phyloP scores from a whole-genome alignment of 78 protist species.

The Cyanophora paradoxa region DNA sequence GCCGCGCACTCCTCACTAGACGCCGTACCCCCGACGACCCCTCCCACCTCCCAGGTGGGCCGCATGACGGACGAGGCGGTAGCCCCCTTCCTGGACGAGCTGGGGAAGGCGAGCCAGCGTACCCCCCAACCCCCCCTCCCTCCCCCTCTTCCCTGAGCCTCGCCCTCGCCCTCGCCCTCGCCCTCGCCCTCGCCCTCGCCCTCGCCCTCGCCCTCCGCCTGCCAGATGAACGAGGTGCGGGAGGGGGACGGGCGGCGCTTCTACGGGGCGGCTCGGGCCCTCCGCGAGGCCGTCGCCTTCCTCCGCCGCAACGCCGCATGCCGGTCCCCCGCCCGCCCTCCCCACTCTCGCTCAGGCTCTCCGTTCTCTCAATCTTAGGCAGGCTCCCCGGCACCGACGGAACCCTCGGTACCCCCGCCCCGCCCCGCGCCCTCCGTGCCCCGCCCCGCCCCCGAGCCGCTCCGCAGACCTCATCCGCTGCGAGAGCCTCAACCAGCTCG shows the following conservation, averaged over 20 bases:
- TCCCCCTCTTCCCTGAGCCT: too few relatives aligned
- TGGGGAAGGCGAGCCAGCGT: slow-evolving; percentile 28
- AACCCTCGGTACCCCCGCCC: too few relatives aligned
- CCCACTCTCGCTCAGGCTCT: too few relatives aligned
- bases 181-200: too few relatives aligned
- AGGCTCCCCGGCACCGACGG: too few relatives aligned
- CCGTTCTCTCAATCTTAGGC: too few relatives aligned
- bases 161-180: too few relatives aligned
- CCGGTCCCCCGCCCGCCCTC: too few relatives aligned
- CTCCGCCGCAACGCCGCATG: slow-evolving; percentile 27
- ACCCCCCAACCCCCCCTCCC: too few relatives aligned
- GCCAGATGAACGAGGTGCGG: not conserved
- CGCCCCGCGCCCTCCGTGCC: too few relatives aligned
- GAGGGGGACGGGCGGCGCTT: slow-evolving; percentile 75
- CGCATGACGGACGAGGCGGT: slow-evolving; percentile 76
- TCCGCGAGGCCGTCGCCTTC: slow-evolving; percentile 58
- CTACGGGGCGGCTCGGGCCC: slow-evolving; percentile 65
- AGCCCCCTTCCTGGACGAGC: slow-evolving; percentile 57
- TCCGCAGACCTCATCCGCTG: slow-evolving; percentile 21
- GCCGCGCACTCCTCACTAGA: not conserved
- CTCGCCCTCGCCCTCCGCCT: too few relatives aligned
- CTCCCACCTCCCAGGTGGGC: slow-evolving; percentile 50
- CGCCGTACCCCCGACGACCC: not conserved
- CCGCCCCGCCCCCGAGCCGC: not conserved
- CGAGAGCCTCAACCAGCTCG: slow-evolving; percentile 17